These are phyloP conservation scores for Backusella psychrophila DNA, from an alignment of 192 early-diverging fungal species.

Conservation along the genomic window DNA sequence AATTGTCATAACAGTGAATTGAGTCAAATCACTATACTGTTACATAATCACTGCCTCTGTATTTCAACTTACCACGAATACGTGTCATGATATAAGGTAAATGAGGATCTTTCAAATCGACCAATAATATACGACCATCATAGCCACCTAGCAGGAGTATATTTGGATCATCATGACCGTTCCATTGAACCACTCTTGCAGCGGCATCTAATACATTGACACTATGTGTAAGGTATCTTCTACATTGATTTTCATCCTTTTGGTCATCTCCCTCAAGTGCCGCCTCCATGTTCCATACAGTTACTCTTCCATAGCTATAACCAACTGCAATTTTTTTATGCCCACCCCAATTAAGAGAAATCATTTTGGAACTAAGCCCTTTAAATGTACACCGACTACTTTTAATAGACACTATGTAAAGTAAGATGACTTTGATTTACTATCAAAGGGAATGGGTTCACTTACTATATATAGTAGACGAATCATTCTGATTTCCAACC, in stretches of 20 bases:
- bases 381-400: neutral
- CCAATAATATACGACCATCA: conserved; percentile 1
- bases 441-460: neutral
- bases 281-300: conserved; percentile 15
- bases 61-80: neutral
- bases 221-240: neutral
- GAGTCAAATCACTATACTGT: neutral
- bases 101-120: conserved; percentile 14
- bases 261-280: neutral
- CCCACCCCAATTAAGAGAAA: conserved; percentile 16
- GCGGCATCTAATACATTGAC: neutral
- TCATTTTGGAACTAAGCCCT: neutral
- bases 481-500: neutral
- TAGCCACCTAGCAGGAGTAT: neutral
- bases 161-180: conserved; percentile 2
- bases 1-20: neutral
- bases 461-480: conserved; percentile 13
- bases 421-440: neutral
- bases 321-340: conserved; percentile 16
- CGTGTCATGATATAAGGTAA: conserved; percentile 1
- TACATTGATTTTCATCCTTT: neutral
- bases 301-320: neutral
- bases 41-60: too few relatives aligned
- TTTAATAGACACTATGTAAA: conserved; percentile 18
- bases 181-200: neutral